Evolutionary conservation across 352 stramenopile genomes (phyloP), one percentile per base, ranked within the genome.

Genomic region (Peronospora tabacina): DNA sequence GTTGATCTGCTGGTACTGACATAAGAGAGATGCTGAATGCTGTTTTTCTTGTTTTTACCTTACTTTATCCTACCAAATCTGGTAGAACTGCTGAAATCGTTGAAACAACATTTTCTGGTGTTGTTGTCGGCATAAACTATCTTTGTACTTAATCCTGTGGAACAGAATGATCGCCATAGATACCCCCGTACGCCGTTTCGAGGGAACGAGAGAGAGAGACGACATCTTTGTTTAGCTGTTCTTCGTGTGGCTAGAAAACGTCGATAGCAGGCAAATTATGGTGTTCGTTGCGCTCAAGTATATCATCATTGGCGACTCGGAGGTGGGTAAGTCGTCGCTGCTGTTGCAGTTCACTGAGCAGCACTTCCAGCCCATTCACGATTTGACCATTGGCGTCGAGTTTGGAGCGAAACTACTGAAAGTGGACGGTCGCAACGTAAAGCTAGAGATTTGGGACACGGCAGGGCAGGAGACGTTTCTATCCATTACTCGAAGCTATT

Each of bases 361-460:
- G 52, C 82, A 89, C 47, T 96, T 95, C 66, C 79, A 90, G 56
- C 74, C 81, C 26, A 85, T 89, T 39, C 87, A 95, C 62, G 83
- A 94, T 61, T 71, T 95, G 49, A 96, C 86, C 17, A 94, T 96
- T 55, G 86, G 87, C 52, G 86, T 96, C 17, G 87, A 96, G 64
- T 96, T 95, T 54, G 86, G 83, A 12, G 78, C 82, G 28, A 95
- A 95, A 63, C 62, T 94, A 42, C 68, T 93, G 1, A 68, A 88
- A 36, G 69, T 96, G 36, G 81, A 93, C 39, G 74, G 76, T 12
- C 68, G 78, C 33, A 82, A 94, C 47, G 79, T 94, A 16, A 95
- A 96, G 63, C 74, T 95, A 19, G 80, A 95, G 72, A 96, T 96
- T 35, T 96, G 87, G 87, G 87, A 96, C 54, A 96, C 87, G 1